Base-by-base conservation (phyloP, 805 yeast genomes). In the Schwanniomyces yamadae region DNA sequence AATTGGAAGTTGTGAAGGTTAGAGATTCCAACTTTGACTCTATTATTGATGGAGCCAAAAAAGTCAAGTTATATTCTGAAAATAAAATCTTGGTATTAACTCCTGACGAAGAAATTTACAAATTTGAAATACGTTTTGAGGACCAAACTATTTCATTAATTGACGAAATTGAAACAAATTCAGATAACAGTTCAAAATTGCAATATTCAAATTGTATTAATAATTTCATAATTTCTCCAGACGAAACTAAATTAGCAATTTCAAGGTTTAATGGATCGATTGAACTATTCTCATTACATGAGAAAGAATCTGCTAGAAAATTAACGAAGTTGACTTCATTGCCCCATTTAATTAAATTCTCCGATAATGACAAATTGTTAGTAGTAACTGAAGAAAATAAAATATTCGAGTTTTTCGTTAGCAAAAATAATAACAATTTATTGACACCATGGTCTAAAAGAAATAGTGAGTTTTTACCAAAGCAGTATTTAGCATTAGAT, bases 401-500 rank as follows among this genome's bases (percentile, higher is more conserved):
- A 49, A 57, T 93, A 16, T 75, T 74, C 42, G 97, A 89, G 61
- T 82, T 87, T 48, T 71, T 75, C 33, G 46, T 71, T 12, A 37
- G 44, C 12, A 35, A 47, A n/a, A 50, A 50, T 22, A 39, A 44
- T 15, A 44, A 44, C n/a, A 54, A 59, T 19, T 55, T 76, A 31
- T 67, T 78, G 45, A 82, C 96, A 0, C 52, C 71, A 7, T 91
- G 98, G 99, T 82, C 95, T 8, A 77, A 78, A 44, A 64, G 73
- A 34, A 88, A 88, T 58, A 74, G 87, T 12, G 93, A 84, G 34
- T 70, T 75, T 38, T 60, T 89, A 45, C 97, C 98, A 2, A 66
- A 66, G 23, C 78, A 78, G 42, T 80, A 84, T 42, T 53, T 71
- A 12, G 56, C 66, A 2, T 64, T 75, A 35, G 75, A 73, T 12